Percentiles rank a stretch among this genome's conserved stretches.
These are phyloP conservation scores for Vicia sativa DNA, from an alignment of 306 rosid genomes.

Conservation along the genomic window DNA sequence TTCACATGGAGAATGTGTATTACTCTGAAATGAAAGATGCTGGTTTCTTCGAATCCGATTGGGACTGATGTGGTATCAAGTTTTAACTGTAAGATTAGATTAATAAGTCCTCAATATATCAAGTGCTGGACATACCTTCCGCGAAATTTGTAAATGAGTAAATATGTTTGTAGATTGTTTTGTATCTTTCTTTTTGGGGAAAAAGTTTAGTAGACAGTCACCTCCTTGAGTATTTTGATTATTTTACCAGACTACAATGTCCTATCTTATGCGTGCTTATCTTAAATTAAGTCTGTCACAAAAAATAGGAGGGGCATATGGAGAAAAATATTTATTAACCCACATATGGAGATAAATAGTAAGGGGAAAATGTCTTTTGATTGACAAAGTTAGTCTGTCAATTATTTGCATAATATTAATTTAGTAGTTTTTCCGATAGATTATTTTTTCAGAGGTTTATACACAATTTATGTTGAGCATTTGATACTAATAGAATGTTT, in stretches of 20 bases:
- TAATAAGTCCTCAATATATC: slow-evolving; percentile 31
- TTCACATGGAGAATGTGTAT: slow-evolving; percentile 82
- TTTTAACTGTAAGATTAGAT: slow-evolving; percentile 22
- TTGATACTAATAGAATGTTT: too few relatives aligned
- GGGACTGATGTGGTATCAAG: slow-evolving; percentile 58
- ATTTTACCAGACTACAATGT: neutral
- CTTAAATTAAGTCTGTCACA: slow-evolving; percentile 21
- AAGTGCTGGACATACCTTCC: slow-evolving; percentile 12
- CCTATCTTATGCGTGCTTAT: neutral
- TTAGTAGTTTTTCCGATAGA: too few relatives aligned
- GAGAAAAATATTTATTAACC: neutral
- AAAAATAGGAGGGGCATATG: neutral
- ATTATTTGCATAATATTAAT: too few relatives aligned
- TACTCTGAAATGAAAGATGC: slow-evolving; percentile 99
- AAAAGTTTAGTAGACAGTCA: neutral
- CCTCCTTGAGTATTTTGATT: neutral
- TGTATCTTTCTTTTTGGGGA: neutral
- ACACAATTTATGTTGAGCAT: too few relatives aligned
- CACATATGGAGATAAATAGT: neutral
- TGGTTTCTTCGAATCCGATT: slow-evolving; percentile 84
- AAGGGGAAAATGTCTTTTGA: neutral
- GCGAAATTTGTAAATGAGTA: slow-evolving; percentile 48
- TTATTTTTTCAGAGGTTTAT: too few relatives aligned
- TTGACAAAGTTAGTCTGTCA: too few relatives aligned
- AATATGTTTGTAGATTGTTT: slow-evolving; percentile 34